A percentile compares a stretch with the other conserved stretches of the same genome.
Evolutionary conservation across 495 filamentous ascomycete species (phyloP).

Genomic region (Recurvomyces mirabilis): DNA sequence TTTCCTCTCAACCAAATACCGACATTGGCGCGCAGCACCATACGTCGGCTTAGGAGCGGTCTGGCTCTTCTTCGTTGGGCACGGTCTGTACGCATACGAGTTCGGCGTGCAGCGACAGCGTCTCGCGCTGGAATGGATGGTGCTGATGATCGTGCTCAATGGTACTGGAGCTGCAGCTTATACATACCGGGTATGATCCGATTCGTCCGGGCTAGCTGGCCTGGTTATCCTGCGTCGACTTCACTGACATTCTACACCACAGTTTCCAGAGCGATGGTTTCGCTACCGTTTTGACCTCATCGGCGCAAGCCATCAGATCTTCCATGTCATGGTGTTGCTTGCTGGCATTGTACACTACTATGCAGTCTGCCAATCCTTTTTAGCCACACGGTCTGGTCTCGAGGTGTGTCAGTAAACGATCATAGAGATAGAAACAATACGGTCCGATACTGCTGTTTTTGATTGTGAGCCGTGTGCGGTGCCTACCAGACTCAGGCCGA

Average conservation of each 20-base stretch:
- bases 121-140: not conserved
- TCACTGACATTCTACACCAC: conserved; percentile 15
- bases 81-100: not conserved
- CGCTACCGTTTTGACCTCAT: conserved; percentile 38
- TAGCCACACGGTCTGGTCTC: too few relatives aligned
- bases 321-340: conserved; percentile 39
- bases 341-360: conserved; percentile 36
- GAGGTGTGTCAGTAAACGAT: too few relatives aligned
- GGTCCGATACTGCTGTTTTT: too few relatives aligned
- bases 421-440: too few relatives aligned
- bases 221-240: conserved; percentile 25
- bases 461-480: too few relatives aligned
- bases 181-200: not conserved
- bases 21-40: not conserved
- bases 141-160: not conserved
- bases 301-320: conserved; percentile 42
- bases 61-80: not conserved
- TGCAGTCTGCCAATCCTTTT: too few relatives aligned
- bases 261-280: conserved; percentile 39
- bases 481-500: too few relatives aligned
- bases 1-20: not conserved
- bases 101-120: not conserved
- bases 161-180: not conserved
- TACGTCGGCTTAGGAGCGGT: not conserved
- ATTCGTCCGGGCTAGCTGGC: too few relatives aligned